These are phyloP conservation scores for Ramaria rubella DNA, from an alignment of 768 basidiomycete genomes.

Conservation along the genomic window DNA sequence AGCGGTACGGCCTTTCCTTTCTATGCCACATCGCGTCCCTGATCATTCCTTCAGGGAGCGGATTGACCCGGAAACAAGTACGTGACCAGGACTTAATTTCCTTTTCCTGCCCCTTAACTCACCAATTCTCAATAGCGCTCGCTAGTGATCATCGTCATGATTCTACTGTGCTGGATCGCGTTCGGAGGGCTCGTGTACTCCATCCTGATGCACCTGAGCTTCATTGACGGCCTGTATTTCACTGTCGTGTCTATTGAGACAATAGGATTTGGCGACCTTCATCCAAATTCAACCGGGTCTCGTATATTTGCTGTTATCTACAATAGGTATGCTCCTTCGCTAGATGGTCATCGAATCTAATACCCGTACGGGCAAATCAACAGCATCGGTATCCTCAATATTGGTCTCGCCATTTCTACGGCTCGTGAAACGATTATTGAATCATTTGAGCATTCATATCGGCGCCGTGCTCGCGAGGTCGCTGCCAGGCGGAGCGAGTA, in stretches of 20 bases:
- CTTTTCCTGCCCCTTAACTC: no score
- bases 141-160: conserved; percentile 72
- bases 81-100: conserved; percentile 22
- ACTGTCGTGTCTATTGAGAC: conserved; percentile 68
- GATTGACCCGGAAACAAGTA: conserved; percentile 60
- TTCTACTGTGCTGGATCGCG: conserved; percentile 65
- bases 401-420: conserved; percentile 57
- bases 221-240: conserved; percentile 75
- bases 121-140: conserved; percentile 7
- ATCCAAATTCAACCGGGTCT: conserved; percentile 41
- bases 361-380: conserved; percentile 19
- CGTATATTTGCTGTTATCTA: conserved; percentile 59
- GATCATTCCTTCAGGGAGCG: conserved; percentile 46
- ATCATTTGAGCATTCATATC: conserved; percentile 59
- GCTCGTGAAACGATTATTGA: conserved; percentile 70
- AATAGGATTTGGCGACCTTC: conserved; percentile 69
- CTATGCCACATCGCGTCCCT: neutral
- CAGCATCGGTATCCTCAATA: conserved; percentile 52
- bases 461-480: conserved; percentile 43
- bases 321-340: neutral
- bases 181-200: conserved; percentile 60
- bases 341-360: neutral
- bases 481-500: conserved; percentile 38
- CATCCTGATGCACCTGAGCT: conserved; percentile 47
- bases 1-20: conserved; percentile 41